Evolutionary conservation across 192 early-diverging fungal genomes (phyloP), one percentile per base, ranked within the genome.

Genomic region (Dispira simplex): DNA sequence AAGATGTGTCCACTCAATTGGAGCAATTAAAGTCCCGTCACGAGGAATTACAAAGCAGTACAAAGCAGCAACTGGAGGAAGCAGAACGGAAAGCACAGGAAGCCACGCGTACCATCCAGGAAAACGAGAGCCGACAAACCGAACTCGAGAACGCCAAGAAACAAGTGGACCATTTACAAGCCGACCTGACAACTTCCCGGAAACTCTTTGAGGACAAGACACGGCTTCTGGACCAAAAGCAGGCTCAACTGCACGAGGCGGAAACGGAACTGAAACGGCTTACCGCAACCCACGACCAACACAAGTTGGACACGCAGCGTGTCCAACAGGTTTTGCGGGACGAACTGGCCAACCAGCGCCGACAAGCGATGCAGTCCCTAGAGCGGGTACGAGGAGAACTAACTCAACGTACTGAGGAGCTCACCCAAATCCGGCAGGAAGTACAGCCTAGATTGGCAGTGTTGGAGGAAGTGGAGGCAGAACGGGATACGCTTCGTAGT

Each of bases 131-230:
- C 18, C 54, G 28, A 25, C 68, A 58, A 46, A 62, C 63, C 5
- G 64, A 65, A 0, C 63, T 69, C 0, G 21, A 55, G 1, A 54
- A 46, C 27, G 66, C 73, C 10, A 67, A 72, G 28, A 70, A 69
- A 43, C 75, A 77, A 26, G 71, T 67, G 64, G 72, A 69, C 25
- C 69, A 72, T 0, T 63, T 73, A 0, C 72, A 77, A 53, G 70
- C 66, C 0, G 75, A 77, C 27, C 64, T 77, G 64, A 72, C 75
- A 14, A 73, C 63, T 43, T 73, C 72, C 68, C 70, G 75, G 13
- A 67, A 67, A 63, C 75, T 69, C 52, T 77, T 77, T 65, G 70
- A 70, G 11, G 75, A 77, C 44, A 73, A 73, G 66, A 77, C 70
- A 57, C 66, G 68, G 27, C 63, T 63, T 39, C 49, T 69, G 45